phyloP scores from a whole-genome alignment of 2,329 filamentous ascomycete genomes.

The Zymoseptoria ardabiliae region DNA sequence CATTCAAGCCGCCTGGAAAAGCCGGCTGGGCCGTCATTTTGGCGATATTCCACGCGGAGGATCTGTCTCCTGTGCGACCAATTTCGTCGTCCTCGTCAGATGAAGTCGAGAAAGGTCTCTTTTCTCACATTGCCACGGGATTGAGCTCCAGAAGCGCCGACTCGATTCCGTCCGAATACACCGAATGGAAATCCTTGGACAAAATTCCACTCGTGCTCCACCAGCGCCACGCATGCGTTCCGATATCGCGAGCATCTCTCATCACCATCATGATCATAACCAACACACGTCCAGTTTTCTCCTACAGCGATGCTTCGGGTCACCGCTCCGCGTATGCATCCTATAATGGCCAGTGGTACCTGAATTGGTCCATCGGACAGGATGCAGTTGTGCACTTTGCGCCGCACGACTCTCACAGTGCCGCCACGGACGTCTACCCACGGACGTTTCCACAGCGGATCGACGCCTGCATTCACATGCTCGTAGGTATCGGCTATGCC shows the following conservation, averaged over 20 bases:
- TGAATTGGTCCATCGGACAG: slow-evolving; percentile 1
- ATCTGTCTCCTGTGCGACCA: background rate
- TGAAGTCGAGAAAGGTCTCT: background rate
- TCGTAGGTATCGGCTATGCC: background rate
- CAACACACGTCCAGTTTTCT: slow-evolving; percentile 1
- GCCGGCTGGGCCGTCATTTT: background rate
- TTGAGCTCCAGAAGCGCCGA: background rate
- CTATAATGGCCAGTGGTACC: slow-evolving; percentile 1
- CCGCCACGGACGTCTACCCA: background rate
- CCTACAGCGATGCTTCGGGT: slow-evolving; percentile 3
- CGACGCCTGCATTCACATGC: background rate
- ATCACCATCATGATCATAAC: slow-evolving; percentile 1
- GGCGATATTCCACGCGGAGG: background rate
- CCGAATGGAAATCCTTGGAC: background rate
- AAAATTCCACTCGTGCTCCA: background rate
- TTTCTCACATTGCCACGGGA: background rate
- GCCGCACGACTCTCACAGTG: background rate
- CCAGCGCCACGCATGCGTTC: background rate
- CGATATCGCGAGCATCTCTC: slow-evolving; percentile 1
- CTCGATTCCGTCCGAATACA: background rate
- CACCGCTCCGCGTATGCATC: slow-evolving; percentile 1
- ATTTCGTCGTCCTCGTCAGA: background rate
- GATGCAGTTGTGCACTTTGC: background rate
- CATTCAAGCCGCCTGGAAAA: background rate
- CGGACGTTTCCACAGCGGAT: background rate